Evolutionary conservation across 441 rosid species (phyloP).

Genomic region (Populus hybrid): DNA sequence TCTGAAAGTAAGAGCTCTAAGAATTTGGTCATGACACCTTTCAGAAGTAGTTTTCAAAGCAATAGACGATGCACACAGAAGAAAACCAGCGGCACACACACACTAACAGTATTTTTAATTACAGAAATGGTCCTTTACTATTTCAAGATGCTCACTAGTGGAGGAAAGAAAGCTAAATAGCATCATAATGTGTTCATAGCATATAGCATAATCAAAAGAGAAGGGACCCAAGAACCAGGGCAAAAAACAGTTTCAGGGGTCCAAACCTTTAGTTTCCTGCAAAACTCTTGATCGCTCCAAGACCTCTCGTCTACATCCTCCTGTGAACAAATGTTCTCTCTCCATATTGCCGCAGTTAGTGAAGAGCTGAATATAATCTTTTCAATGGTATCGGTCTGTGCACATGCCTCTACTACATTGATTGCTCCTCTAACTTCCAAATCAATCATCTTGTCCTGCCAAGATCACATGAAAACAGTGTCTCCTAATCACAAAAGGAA

Average conservation of each 20-base stretch:
- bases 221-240: not conserved
- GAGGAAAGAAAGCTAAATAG: no score
- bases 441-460: conserved; percentile 58
- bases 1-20: not conserved
- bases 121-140: no score
- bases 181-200: no score
- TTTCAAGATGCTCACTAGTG: no score
- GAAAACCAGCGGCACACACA: not conserved
- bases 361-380: conserved; percentile 77
- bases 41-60: not conserved
- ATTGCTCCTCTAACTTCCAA: conserved; percentile 82
- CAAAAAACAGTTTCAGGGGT: not conserved
- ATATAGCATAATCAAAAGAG: not conserved
- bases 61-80: not conserved
- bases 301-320: conserved; percentile 75
- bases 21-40: not conserved
- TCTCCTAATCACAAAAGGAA: not conserved
- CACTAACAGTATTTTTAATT: not conserved
- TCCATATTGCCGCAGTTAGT: conserved; percentile 80
- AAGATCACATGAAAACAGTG: not conserved
- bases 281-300: conserved; percentile 75
- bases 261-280: conserved; percentile 68
- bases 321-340: conserved; percentile 53
- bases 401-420: conserved; percentile 86
- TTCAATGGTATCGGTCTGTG: conserved; percentile 54